A percentile compares a stretch with the other conserved stretches of the same genome.
These are phyloP conservation scores for Candida methanosorbosa DNA, from an alignment of 805 yeast genomes.

Conservation along the genomic window DNA sequence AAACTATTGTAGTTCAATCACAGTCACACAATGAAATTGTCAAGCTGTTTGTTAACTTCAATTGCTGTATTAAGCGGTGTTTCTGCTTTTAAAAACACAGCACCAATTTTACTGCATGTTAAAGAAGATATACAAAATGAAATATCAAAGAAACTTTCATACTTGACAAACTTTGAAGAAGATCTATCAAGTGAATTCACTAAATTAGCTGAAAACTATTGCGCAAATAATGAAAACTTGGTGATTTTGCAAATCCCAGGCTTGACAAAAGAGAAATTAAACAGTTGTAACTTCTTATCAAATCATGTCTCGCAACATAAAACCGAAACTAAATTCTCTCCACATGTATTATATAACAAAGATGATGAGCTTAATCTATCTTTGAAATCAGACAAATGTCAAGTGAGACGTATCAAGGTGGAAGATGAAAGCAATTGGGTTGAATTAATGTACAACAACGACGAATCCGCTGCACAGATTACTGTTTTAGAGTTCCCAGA, in stretches of 20 bases:
- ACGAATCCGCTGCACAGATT: slow-evolving; percentile 3
- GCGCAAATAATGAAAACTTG: not conserved
- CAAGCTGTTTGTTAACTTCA: not conserved
- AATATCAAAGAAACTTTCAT: not conserved
- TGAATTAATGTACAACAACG: slow-evolving; percentile 2
- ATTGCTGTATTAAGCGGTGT: not conserved
- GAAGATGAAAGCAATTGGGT: slow-evolving; percentile 1
- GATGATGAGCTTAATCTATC: not conserved
- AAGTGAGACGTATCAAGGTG: not conserved
- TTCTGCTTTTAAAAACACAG: not conserved
- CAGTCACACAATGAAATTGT: not conserved
- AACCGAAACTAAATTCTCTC: too few relatives aligned
- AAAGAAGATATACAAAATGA: not conserved
- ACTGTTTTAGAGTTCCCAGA: not conserved
- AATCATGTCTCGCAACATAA: too few relatives aligned
- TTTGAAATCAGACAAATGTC: not conserved
- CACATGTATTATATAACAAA: slow-evolving; percentile 2
- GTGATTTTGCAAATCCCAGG: slow-evolving; percentile 7
- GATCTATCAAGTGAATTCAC: too few relatives aligned
- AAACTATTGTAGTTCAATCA: not conserved
- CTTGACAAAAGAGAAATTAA: slow-evolving; percentile 6
- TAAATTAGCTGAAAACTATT: not conserved
- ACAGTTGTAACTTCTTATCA: not conserved
- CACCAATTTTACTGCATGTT: not conserved
- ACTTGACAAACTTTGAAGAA: not conserved